Evolutionary conservation across 441 rosid genomes (phyloP), one percentile per base, ranked within the genome.

Genomic region (Manihot esculenta): DNA sequence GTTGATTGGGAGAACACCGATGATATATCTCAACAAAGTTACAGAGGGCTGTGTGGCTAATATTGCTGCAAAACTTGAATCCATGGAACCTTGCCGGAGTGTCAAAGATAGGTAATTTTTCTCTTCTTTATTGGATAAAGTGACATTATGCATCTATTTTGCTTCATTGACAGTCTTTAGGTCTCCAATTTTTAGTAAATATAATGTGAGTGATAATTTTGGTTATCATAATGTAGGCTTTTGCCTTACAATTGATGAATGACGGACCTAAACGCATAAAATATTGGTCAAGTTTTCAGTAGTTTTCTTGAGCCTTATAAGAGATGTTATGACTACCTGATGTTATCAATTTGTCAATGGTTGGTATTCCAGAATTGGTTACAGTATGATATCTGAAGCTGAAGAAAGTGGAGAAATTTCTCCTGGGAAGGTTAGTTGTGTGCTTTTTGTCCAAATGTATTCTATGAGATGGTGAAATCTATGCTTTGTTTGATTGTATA

Each of bases 81-180:
- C 95, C 64, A 90, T 94, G 99, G 94, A 94, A 76, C 97, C 97
- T 38, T 94, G 97, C 77, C 81, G 89, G 66, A 92, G 97, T 62
- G 97, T 92, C 73, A 94, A 94, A 64, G 97, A 92, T 72, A 87
- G 99, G 99, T 92, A 74, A 47, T 71, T 62, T 70, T 65, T 63
- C n/a, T 51, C 61, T 57, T 66, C 48, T 56, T 56, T 54, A 53
- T 50, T 11, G 11, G 4, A 20, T 72, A 23, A 55, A 58, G 71
- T 48, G 27, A 51, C 27, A 41, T 77, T n/a, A 5, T 0, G 1
- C 35, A 12, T 13, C 5, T 47, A 21, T 10, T 23, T 64, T 30
- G 13, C 62, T 35, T 18, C 35, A 9, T 23, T 56, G 45, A 35
- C 26, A 33, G 38, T 51, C 24, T 10, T n/a, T 49, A 8, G 15